Base-by-base conservation (phyloP, 805 yeast species). In the Lipomyces japonicus region DNA sequence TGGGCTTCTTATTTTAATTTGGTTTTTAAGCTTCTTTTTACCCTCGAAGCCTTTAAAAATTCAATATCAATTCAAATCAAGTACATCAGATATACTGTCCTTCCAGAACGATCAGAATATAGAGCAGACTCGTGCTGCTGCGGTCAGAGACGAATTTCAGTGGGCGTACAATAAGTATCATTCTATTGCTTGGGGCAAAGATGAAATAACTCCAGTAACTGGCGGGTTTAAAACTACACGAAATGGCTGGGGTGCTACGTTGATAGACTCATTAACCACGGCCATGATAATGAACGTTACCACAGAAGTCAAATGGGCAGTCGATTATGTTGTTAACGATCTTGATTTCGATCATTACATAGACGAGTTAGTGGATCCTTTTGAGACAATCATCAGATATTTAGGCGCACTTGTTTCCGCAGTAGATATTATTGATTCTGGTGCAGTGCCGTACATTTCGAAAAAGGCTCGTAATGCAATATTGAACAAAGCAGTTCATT, bases 401-500 rank as follows among this genome's bases (percentile, higher is more conserved):
- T 58, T 75, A 12, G 78, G 77, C 14, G 75, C 77, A 0, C 54
- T 75, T 21, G 51, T 75, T n/a, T 68, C 75, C 2, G 75, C 71
- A 0, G 75, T 71, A 46, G 79, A 76, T 24, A 41, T 55, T 7
- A 52, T 76, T 19, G 71, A 76, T 1, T 44, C 60, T 0, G 52
- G 53, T 14, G 55, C 65, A 19, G 40, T 49, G 12, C 51, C 53
- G 21, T 41, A 41, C 34, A 41, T 19, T 16, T 12, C 14, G n/a
- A 18, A 10, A 21, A 5, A 6, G 2, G 10, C 32, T 10, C 48
- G 57, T 6, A 31, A 24, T 6, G 55, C 63, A 1, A 57, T 69
- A 4, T 46, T 71, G 2, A 48, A 51, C 0, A 62, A 66, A 35
- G 72, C 75, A 2, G 64, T 61, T 24, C 68, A 70, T 7, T 50